Conservation (phyloP, 768 basidiomycete species). For the Lactarius indigo region DNA sequence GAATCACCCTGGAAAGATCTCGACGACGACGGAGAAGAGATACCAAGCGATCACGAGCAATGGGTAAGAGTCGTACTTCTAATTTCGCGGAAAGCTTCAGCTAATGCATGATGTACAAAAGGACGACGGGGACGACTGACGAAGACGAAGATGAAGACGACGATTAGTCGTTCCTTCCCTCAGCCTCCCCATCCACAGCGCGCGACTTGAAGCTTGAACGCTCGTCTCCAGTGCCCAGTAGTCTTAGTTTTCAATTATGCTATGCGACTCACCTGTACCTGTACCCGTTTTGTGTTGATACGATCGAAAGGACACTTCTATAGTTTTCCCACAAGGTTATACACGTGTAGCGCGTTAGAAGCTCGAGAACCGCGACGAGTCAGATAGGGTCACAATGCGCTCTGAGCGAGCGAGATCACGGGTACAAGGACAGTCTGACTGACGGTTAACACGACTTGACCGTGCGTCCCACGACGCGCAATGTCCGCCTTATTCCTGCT, state of each 20-base stretch:
- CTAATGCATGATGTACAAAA: background rate
- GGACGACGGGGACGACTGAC: background rate
- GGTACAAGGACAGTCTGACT: background rate
- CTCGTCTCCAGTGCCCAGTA: background rate
- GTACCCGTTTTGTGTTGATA: background rate
- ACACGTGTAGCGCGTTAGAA: background rate
- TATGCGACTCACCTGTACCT: background rate
- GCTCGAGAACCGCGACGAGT: background rate
- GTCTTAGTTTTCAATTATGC: background rate
- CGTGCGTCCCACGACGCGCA: background rate
- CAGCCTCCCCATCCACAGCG: background rate
- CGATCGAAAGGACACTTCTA: background rate
- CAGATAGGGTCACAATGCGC: background rate
- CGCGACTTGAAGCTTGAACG: background rate
- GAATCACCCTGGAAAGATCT: constrained; percentile 13
- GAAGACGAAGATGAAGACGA: background rate
- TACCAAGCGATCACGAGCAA: background rate
- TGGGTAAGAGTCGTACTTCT: constrained; percentile 4
- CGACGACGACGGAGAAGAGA: constrained; percentile 15
- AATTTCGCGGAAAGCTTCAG: background rate
- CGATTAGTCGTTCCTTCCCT: background rate
- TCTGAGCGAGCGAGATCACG: no score
- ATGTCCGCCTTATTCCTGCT: background rate
- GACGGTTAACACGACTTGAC: background rate
- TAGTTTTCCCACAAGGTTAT: background rate